Base-by-base conservation (phyloP, 495 filamentous ascomycete species). In the Neurospora sp. region DNA sequence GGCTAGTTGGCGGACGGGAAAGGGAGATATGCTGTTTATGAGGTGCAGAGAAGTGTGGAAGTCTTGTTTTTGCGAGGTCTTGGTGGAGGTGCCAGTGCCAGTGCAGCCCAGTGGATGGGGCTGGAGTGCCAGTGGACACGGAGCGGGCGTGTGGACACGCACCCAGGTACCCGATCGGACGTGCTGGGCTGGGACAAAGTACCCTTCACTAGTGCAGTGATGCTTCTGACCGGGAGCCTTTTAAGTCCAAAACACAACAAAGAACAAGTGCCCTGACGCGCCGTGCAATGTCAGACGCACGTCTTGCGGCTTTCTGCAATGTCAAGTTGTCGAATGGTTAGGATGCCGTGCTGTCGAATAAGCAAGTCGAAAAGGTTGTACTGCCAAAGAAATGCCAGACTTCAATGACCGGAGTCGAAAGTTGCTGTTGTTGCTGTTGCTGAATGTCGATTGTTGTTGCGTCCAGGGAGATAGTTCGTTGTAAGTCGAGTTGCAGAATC, bases 1-100 rank as follows among this genome's bases (percentile, higher is more conserved):
- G 72, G 71, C 68, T 68, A 73, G 41, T 73, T 70, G 73, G 27
- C 27, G 22, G 53, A 69, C 75, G 72, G 71, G 70, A 73, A 71
- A 70, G 42, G 72, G 77, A 65, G 72, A 75, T 74, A 74, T 73
- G 69, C 37, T 72, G 73, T 72, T 65, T 65, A 65, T 16, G 53
- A 69, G 44, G 73, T 61, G 72, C 27, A 75, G 73, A 73, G 72
- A 70, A 72, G 74, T 12, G 35, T 40, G 42, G 35, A 73, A 74
- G 72, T 77, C 75, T 78, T 77, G 76, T 82, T 81, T 82, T 80
- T 80, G 72, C 78, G 73, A 78, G 71, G 73, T 75, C 72, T 61
- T 78, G 78, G 79, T 80, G 77, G 80, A 81, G 78, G 72, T 69
- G 41, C 40, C 61, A 72, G 68, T 69, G 42, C 68, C 42, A 45